Percentiles rank a stretch among this genome's conserved stretches.
Evolutionary conservation across 352 stramenopile species (phyloP).

Genomic region (Phytopythium mirpurense): DNA sequence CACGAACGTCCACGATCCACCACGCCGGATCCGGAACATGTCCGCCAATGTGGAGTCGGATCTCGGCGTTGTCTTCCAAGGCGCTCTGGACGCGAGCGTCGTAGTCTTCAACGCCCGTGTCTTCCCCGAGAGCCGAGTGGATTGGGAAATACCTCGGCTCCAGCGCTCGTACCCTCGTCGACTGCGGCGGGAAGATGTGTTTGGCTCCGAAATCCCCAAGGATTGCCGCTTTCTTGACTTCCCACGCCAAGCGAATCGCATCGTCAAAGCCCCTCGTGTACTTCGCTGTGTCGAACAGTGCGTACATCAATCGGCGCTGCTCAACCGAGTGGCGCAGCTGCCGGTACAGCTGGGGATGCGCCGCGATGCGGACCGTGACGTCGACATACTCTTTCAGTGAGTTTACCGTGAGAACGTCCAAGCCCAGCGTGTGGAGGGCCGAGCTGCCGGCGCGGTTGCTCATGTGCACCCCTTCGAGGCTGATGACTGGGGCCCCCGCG

Average conservation of each 20-base stretch:
- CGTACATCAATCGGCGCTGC: constrained; percentile 30
- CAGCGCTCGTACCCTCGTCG: constrained; percentile 10
- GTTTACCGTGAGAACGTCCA: constrained; percentile 56
- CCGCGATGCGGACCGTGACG: constrained; percentile 50
- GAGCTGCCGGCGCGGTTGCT: constrained; percentile 60
- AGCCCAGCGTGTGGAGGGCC: constrained; percentile 36
- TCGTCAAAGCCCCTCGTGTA: constrained; percentile 49
- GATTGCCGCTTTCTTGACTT: constrained; percentile 23
- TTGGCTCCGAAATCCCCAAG: neutral
- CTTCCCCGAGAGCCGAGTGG: constrained; percentile 26
- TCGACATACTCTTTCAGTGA: constrained; percentile 83
- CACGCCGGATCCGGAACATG: constrained; percentile 35
- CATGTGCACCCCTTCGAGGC: constrained; percentile 63
- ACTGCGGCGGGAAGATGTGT: constrained; percentile 38
- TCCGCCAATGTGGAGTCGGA: constrained; percentile 65
- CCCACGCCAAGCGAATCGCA: constrained; percentile 41
- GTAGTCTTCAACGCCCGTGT: constrained; percentile 33
- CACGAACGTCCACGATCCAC: constrained; percentile 68
- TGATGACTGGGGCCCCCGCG: constrained; percentile 70
- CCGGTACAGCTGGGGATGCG: constrained; percentile 19
- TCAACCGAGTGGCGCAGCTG: constrained; percentile 37
- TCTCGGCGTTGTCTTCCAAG: constrained; percentile 18
- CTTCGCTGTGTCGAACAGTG: constrained; percentile 61
- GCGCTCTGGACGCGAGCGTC: constrained; percentile 24
- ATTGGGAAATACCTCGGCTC: constrained; percentile 27